These are phyloP conservation scores for Sporothrix humicola DNA, from an alignment of 2,329 filamentous ascomycete genomes.

Conservation along the genomic window DNA sequence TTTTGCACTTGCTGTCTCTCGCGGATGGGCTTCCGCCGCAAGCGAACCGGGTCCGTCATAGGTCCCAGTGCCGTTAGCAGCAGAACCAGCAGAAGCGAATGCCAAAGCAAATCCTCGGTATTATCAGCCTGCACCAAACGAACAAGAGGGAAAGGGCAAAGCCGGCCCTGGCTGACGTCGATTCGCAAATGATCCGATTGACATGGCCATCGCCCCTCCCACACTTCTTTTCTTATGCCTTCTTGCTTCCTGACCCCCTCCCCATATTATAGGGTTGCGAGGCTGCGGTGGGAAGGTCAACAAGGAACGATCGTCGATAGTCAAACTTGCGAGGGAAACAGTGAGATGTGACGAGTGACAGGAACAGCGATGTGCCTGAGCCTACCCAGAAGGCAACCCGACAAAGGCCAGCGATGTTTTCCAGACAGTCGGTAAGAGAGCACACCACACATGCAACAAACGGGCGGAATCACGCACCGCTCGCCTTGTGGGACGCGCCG, in stretches of 20 bases:
- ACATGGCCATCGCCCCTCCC: slow-evolving; percentile 14
- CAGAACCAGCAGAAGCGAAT: background rate
- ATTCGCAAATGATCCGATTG: slow-evolving; percentile 4
- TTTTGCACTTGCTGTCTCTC: slow-evolving; percentile 2
- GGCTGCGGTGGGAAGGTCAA: background rate
- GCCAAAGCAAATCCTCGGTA: background rate
- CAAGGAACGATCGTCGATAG: slow-evolving; percentile 27
- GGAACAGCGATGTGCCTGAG: slow-evolving; percentile 9
- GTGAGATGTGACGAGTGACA: slow-evolving; percentile 32
- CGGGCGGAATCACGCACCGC: slow-evolving; percentile 3
- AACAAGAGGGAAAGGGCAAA: background rate
- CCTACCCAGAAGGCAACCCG: background rate
- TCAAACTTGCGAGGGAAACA: slow-evolving; percentile 11
- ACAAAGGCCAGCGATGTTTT: background rate
- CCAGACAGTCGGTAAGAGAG: slow-evolving; percentile 25
- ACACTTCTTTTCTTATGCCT: slow-evolving; percentile 3
- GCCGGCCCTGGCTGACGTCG: background rate
- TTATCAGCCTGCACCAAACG: too few species aligned
- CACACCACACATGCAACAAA: background rate
- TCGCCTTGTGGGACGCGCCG: slow-evolving; percentile 22
- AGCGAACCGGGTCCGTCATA: slow-evolving; percentile 7
- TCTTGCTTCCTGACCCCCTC: slow-evolving; percentile 2
- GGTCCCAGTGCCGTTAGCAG: slow-evolving; percentile 24
- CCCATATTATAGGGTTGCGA: slow-evolving; percentile 26
- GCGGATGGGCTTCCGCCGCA: slow-evolving; percentile 23